Evolutionary conservation across 2,329 filamentous ascomycete species (phyloP), one percentile per base, ranked within the genome.

Genomic region (Botryotinia convoluta): DNA sequence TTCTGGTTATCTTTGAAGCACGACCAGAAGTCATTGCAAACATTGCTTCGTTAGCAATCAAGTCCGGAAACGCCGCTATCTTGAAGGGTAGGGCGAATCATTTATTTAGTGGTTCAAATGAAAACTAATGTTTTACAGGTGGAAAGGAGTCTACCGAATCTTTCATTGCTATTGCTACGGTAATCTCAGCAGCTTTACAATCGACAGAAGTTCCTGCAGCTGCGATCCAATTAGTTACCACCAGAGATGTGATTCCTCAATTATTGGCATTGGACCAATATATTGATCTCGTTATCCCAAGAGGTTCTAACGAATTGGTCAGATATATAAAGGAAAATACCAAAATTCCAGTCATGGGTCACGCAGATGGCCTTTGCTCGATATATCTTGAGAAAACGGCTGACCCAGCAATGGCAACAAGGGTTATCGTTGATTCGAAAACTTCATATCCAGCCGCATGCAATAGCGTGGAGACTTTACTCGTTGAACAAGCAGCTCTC

Each of bases 11-110:
- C 80, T 99, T 99, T 81, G 96, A 99, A 84, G 96, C 96, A 51
- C 92, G 96, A 12, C 96, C 96, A 10, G 96, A 99, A 84, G 96
- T 99, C 77, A 98, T 99, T 80, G 96, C 95, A 81, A 99, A 99
- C 83, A 98, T 99, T 80, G 94, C 96, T 75, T 93, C 95, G 6
- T 87, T 99, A 37, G 95, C 96, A 54, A 93, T 99, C 83, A 99
- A 99, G 83, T 98, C 95, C 20, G 96, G 94, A 79, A 99, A 99
- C 83, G 93, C 96, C 51, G 96, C 95, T 69, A 98, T 99, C 79
- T 86, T 99, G 75, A 99, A 99, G 86, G 95, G 91, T 87, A 79
- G 18, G 75, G 18, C 16, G 5, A n/a, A n/a, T 16, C 39, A 57
- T 12, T 12, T 10, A 65, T 37, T 35, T 65, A 18, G 18, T 14